Evolutionary conservation across 306 rosid genomes (phyloP), one percentile per base, ranked within the genome.

Genomic region (Cicer judaicum): DNA sequence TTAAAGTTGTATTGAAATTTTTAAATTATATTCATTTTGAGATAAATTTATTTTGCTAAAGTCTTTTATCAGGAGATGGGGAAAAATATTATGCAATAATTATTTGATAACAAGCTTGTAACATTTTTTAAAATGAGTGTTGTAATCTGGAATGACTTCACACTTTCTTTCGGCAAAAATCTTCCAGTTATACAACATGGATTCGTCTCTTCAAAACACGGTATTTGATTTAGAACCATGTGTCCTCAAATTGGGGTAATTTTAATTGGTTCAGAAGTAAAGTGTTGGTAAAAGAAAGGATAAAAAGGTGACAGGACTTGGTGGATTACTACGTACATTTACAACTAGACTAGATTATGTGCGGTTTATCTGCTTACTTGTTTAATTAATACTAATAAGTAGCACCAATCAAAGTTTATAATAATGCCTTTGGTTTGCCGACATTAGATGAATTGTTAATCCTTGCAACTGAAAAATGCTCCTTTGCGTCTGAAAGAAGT

Each of bases 201-300:
- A 72, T 24, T 1, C 2, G 11, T 57, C 44, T 68, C 34, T 48
- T 55, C 8, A 39, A 39, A 57, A 42, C 7, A 46, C 7, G 24
- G 67, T 67, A 63, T 80, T 74, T 59, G 36, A 74, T 68, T n/a
- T 68, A 18, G 72, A 59, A 68, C 19, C 12, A 42, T 44, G 79
- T 14, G 10, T 64, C 16, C 64, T 56, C 47, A 66, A 73, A 24
- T 74, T 40, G 49, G 14, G 49, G 59, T 18, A 54, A 4, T 48
- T 65, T 57, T 65, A 46, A 56, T 79, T 80, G 75, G 71, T 49
- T 67, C 5, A n/a, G 47, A 68, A 43, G 63, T 34, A 69, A 75
- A 80, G 77, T 48, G 29, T 6, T 61, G 13, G 18, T 39, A 59
- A 64, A 66, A 73, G 79, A 80, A 40, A 66, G 64, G 64, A 44